These are phyloP conservation scores for Annulohypoxylon bovei DNA, from an alignment of 495 filamentous ascomycete species.

Conservation along the genomic window DNA sequence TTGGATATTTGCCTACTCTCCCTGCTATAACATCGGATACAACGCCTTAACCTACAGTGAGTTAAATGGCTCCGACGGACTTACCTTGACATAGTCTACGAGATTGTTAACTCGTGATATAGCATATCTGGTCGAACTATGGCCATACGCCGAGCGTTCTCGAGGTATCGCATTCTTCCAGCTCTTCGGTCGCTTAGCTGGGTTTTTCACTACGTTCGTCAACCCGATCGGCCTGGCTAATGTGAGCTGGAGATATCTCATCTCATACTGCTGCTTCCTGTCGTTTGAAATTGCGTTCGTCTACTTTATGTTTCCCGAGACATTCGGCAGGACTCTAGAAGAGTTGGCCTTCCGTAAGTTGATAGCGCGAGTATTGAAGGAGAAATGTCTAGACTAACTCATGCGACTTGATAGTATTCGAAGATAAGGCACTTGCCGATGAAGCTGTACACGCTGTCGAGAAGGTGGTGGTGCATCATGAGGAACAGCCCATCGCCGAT, in stretches of 20 bases:
- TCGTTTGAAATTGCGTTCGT: slow-evolving; percentile 66
- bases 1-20: slow-evolving; percentile 71
- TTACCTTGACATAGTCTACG: no score
- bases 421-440: slow-evolving; percentile 54
- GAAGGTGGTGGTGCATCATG: slow-evolving; percentile 50
- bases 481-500: slow-evolving; percentile 13
- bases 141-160: slow-evolving; percentile 69
- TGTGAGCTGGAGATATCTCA: slow-evolving; percentile 67
- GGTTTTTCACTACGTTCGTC: slow-evolving; percentile 66
- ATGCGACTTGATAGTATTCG: slow-evolving; percentile 50
- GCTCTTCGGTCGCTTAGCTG: slow-evolving; percentile 62
- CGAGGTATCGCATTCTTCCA: slow-evolving; percentile 71
- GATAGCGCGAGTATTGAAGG: background rate
- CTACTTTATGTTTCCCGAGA: slow-evolving; percentile 74
- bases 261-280: slow-evolving; percentile 65
- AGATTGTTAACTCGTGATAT: slow-evolving; percentile 5
- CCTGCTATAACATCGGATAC: slow-evolving; percentile 73
- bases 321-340: slow-evolving; percentile 68
- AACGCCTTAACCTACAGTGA: slow-evolving; percentile 74
- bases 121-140: slow-evolving; percentile 72
- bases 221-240: slow-evolving; percentile 71
- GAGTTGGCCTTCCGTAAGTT: slow-evolving; percentile 71
- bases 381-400: slow-evolving; percentile 8
- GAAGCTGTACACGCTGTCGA: slow-evolving; percentile 52
- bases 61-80: slow-evolving; percentile 7